phyloP scores from a whole-genome alignment of 2,329 filamentous ascomycete genomes.

The Hypoxylon sp. region DNA sequence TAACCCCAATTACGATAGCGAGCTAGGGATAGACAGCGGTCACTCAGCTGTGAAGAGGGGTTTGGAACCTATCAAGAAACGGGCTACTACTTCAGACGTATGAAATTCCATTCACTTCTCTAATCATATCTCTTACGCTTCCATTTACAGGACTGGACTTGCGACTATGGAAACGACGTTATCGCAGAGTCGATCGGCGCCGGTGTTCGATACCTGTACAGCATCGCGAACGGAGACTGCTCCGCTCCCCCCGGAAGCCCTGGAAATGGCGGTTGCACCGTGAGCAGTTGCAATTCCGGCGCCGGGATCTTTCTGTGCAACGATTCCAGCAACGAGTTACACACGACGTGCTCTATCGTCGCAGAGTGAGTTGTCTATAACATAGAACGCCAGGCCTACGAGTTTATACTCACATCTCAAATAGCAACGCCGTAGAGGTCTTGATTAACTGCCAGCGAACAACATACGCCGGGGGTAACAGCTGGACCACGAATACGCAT shows the following conservation, averaged over 20 bases:
- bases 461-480: constrained; percentile 23
- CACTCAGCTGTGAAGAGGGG: constrained; percentile 11
- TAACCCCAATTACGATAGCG: constrained; percentile 27
- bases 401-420: background rate
- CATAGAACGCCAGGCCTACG: background rate
- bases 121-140: background rate
- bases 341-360: constrained; percentile 13
- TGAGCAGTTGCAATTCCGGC: constrained; percentile 17
- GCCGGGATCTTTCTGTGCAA: constrained; percentile 28
- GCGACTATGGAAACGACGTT: constrained; percentile 25
- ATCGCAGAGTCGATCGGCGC: constrained; percentile 20
- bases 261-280: constrained; percentile 19
- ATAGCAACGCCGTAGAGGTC: constrained; percentile 29
- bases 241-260: constrained; percentile 21
- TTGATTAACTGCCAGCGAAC: constrained; percentile 26
- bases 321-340: constrained; percentile 8
- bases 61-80: constrained; percentile 14
- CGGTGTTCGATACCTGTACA: constrained; percentile 24
- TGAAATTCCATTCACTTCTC: background rate
- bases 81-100: constrained; percentile 29
- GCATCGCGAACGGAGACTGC: constrained; percentile 27
- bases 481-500: constrained; percentile 23
- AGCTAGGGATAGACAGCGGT: constrained; percentile 24
- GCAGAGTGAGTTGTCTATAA: constrained; percentile 14
- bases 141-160: constrained; percentile 20